Evolutionary conservation across 352 stramenopile genomes (phyloP), one percentile per base, ranked within the genome.

Genomic region (Globisporangium sylvaticum): DNA sequence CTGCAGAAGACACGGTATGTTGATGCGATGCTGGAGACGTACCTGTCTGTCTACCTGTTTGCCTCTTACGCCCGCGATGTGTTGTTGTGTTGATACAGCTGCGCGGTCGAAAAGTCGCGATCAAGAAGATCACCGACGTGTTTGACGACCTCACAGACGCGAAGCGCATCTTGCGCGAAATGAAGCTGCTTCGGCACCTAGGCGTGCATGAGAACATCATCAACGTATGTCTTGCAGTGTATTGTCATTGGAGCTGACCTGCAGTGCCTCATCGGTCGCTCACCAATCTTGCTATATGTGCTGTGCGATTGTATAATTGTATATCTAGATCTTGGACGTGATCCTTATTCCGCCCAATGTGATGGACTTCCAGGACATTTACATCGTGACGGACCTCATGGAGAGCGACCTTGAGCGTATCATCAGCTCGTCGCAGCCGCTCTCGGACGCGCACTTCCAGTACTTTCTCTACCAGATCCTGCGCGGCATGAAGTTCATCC

Each of bases 401-500:
- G 92, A 98, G 70, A 96, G 78, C 57, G 90, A 97, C 68, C 74
- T 98, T 34, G 84, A 97, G 68, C 83, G 88, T 61, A 96, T 98
- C 73, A 98, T 98, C 65, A 89, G 81, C 70, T 94, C 84, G 53
- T 89, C 85, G 58, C 84, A 95, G 69, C 81, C 80, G 24, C 86
- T 97, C 37, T 94, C 85, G 25, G 89, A 96, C 66, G 87, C 84
- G 31, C 89, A 97, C 57, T 90, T 95, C 60, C 89, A 95, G 73
- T 97, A 95, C 68, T 96, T 96, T 67, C 68, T 96, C 61, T 96
- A 96, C 71, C 89, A 97, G 69, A 88, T 97, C 58, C 80, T 99
- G 14, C 86, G 94, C 31, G 96, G 96, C 4, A 90, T 99, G 57
- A 98, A 99, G 76, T 99, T 98, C 68, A 97, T 99, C 72, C 97